A percentile compares a stretch with the other conserved stretches of the same genome.
Evolutionary conservation across 2,329 filamentous ascomycete species (phyloP).

Genomic region (Seiridium unicorne): DNA sequence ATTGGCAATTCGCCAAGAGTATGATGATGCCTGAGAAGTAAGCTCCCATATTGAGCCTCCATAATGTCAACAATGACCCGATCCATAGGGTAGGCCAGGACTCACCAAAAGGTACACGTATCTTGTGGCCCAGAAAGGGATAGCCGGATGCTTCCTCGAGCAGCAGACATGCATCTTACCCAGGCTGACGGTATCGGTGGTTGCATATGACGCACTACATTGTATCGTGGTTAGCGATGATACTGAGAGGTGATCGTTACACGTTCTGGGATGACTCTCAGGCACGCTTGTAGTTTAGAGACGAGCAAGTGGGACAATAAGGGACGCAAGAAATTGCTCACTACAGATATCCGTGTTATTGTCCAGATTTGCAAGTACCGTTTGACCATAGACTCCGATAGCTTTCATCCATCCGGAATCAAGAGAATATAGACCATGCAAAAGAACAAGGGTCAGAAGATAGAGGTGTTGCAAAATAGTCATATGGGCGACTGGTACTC

Average conservation of each 20-base stretch:
- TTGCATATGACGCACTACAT: slow-evolving; percentile 8
- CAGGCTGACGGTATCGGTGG: slow-evolving; percentile 17
- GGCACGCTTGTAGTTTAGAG: too few species aligned
- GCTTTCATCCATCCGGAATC: slow-evolving; percentile 34
- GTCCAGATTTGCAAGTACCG: slow-evolving; percentile 21
- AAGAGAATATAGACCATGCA: slow-evolving; percentile 37
- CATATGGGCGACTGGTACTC: slow-evolving; percentile 31
- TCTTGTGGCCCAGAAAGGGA: slow-evolving; percentile 12
- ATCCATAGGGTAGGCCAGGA: not conserved
- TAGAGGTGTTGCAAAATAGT: slow-evolving; percentile 36
- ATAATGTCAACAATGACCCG: not conserved
- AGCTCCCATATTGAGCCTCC: slow-evolving; percentile 20
- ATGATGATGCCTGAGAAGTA: slow-evolving; percentile 24
- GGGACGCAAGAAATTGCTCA: too few species aligned
- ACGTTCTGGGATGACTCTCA: too few species aligned
- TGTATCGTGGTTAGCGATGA: too few species aligned
- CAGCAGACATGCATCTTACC: slow-evolving; percentile 17
- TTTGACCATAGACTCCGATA: slow-evolving; percentile 25
- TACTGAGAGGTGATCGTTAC: too few species aligned
- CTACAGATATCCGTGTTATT: slow-evolving; percentile 12
- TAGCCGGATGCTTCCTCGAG: slow-evolving; percentile 20
- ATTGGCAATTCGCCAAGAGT: slow-evolving; percentile 21
- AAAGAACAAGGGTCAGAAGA: slow-evolving; percentile 31
- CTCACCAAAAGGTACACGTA: slow-evolving; percentile 19
- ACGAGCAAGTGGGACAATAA: too few species aligned